Evolutionary conservation across 2,329 filamentous ascomycete species (phyloP), one percentile per base, ranked within the genome.

Genomic region (Rhinocladiella mackenziei): DNA sequence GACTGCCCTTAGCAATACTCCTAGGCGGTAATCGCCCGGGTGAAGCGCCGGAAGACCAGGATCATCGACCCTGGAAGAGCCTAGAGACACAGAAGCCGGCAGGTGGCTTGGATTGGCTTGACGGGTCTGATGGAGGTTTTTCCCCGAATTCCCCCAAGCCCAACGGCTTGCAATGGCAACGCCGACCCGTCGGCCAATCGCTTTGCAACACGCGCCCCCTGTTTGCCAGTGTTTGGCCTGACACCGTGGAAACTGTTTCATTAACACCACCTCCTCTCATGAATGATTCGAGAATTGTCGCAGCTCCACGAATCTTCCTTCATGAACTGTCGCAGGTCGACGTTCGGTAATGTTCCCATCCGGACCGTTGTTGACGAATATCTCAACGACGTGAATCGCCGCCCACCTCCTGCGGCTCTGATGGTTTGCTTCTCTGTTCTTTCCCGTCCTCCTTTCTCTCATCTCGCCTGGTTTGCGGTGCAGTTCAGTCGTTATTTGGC

Each of bases 231-330:
- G 30, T 8, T 8, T 8, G 13, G 30, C 30, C 32, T 35, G 32
- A 35, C 13, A 35, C 32, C n/a, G 26, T 17, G 26, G n/a, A 15
- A 18, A 30, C 17, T 37, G 49, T 51, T 51, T 51, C 49, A 51
- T 42, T 29, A 11, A 28, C 18, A 29, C 40, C 22, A 31, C 28
- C 3, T 30, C 31, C 9, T 20, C 18, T 32, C 37, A 37, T 36
- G n/a, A 15, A n/a, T 51, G 41, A 48, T 51, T 51, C 41, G 49
- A 48, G 28, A 28, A 19, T 30, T 28, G 5, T 38, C 45, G 40
- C 29, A 29, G 19, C 28, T 14, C 23, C 22, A 20, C 30, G 22
- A 15, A 15, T 18, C 36, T 34, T 51, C 45, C 20, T 45, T 48
- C 45, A 40, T 8, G 19, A 51, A 40, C 26, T 36, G 49, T 51